phyloP scores from a whole-genome alignment of 768 basidiomycete species.

The Gloeostereum incarnatum region DNA sequence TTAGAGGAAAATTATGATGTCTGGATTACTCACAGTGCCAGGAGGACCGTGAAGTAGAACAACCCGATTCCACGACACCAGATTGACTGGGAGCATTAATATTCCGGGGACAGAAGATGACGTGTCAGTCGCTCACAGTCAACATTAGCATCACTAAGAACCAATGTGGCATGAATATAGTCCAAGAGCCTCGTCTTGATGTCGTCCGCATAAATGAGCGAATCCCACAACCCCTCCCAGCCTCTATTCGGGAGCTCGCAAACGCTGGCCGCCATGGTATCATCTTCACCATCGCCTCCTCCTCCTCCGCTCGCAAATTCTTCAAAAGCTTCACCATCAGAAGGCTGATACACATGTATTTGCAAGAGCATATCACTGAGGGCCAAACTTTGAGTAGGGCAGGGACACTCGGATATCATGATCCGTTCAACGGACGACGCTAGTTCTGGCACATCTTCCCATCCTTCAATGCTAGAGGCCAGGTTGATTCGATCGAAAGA shows the following conservation, averaged over 20 bases:
- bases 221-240: conserved; percentile 92
- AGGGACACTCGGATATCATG: conserved; percentile 59
- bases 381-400: conserved; percentile 40
- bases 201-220: conserved; percentile 74
- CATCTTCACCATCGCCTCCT: conserved; percentile 53
- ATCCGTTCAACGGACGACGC: conserved; percentile 71
- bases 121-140: conserved; percentile 66
- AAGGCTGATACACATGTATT: conserved; percentile 85
- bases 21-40: no score
- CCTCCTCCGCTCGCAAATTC: conserved; percentile 59
- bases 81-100: conserved; percentile 49
- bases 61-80: conserved; percentile 94
- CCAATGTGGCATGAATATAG: conserved; percentile 89
- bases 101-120: not conserved
- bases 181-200: conserved; percentile 86
- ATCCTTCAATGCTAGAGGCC: conserved; percentile 66
- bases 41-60: conserved; percentile 94
- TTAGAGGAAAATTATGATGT: no score
- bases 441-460: conserved; percentile 69
- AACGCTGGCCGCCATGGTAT: conserved; percentile 82
- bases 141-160: conserved; percentile 84
- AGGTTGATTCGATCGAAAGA: conserved; percentile 62
- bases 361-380: conserved; percentile 56
- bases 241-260: conserved; percentile 77
- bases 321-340: conserved; percentile 55